These are phyloP conservation scores for Thalassiosira profunda DNA, from an alignment of 108 stramenopile species.

Conservation along the genomic window DNA sequence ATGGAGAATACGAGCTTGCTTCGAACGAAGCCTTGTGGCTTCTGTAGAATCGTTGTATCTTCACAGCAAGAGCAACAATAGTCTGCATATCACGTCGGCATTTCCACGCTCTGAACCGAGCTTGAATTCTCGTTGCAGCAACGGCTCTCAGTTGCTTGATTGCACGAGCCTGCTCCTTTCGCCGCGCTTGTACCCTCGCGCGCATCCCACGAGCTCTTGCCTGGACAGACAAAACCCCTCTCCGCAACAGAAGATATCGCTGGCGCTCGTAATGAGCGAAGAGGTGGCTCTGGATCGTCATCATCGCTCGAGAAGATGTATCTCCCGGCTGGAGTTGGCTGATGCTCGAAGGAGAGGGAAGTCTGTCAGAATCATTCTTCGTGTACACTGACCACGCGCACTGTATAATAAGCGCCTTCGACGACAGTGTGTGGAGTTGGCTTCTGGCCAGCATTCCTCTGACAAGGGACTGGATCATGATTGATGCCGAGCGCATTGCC, in stretches of 20 bases:
- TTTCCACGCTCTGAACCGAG: neutral
- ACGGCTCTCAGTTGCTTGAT: neutral
- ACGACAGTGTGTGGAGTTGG: neutral
- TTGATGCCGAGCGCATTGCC: neutral
- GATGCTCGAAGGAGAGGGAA: neutral
- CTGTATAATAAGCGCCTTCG: slow-evolving; percentile 1
- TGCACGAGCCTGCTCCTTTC: neutral
- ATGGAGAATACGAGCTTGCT: too few relatives aligned
- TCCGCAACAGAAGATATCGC: neutral
- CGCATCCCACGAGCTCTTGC: neutral
- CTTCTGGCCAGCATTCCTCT: neutral
- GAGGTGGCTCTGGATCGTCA: slow-evolving; percentile 10
- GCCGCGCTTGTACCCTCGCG: neutral
- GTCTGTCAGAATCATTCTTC: too few relatives aligned
- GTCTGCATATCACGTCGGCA: neutral
- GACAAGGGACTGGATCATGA: slow-evolving; percentile 16
- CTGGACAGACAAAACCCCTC: neutral
- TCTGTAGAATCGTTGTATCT: too few relatives aligned
- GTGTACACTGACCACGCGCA: neutral
- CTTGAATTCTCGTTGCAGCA: slow-evolving; percentile 10
- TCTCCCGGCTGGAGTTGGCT: neutral
- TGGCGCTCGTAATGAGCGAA: neutral
- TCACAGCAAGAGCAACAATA: neutral
- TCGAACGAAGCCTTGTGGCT: too few relatives aligned
- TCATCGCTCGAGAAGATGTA: neutral